A percentile compares a stretch with the other conserved stretches of the same genome.
These are phyloP conservation scores for Rhizopogon salebrosus DNA, from an alignment of 768 basidiomycete genomes.

Conservation along the genomic window DNA sequence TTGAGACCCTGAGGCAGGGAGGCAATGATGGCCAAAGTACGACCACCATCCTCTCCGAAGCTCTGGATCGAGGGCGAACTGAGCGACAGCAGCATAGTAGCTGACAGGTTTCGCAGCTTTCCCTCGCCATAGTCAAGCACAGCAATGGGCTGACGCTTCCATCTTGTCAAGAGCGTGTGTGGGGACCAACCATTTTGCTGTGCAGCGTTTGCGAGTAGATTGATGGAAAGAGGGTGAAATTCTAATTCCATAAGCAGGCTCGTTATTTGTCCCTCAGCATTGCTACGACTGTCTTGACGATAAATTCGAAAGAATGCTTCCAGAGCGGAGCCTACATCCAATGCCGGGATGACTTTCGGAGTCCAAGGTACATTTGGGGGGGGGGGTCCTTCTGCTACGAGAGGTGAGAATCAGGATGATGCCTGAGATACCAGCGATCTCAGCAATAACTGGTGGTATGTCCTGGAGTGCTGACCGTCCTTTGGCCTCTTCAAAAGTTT, in stretches of 20 bases:
- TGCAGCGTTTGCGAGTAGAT: neutral
- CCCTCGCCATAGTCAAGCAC: neutral
- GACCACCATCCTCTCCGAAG: neutral
- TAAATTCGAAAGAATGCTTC: too few relatives aligned
- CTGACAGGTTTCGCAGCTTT: neutral
- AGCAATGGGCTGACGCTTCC: neutral
- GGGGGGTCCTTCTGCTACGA: neutral
- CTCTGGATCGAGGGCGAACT: neutral
- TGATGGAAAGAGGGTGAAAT: neutral
- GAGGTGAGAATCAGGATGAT: neutral
- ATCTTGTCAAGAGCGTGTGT: neutral
- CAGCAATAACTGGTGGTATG: neutral
- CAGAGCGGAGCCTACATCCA: too few relatives aligned
- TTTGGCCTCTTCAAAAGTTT: neutral
- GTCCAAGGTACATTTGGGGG: neutral
- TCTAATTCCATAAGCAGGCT: neutral
- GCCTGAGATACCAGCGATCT: neutral
- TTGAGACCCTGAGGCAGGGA: slow-evolving; percentile 2
- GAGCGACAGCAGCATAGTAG: neutral
- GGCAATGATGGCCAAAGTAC: neutral
- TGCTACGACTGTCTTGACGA: neutral
- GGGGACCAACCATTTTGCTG: slow-evolving; percentile 1
- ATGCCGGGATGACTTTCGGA: neutral
- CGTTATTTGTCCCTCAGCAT: neutral
- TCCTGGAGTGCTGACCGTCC: too few relatives aligned